Evolutionary conservation across 1,139 yeast genomes (phyloP).

Genomic region (Sugiyamaella xylanicola): DNA sequence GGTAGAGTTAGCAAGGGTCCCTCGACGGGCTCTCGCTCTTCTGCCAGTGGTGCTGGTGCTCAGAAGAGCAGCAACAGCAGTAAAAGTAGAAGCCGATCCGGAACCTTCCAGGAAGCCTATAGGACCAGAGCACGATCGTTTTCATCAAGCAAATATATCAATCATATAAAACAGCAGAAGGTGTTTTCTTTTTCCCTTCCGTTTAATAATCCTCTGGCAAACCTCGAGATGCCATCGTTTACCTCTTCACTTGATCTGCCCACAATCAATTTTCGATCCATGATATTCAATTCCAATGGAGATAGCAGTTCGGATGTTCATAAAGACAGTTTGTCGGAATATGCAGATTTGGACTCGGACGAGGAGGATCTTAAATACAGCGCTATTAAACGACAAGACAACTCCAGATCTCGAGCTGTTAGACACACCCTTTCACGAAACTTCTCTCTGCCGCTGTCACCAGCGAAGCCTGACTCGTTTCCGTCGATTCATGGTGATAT

Average conservation of each 20-base stretch:
- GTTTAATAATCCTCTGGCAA: constrained; percentile 38
- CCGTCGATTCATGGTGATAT: constrained; percentile 70
- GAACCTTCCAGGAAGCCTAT: background rate
- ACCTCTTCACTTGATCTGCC: constrained; percentile 14
- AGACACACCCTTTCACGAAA: constrained; percentile 61
- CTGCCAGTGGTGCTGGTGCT: constrained; percentile 5
- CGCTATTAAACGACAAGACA: constrained; percentile 60
- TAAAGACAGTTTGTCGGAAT: constrained; percentile 14
- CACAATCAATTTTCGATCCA: constrained; percentile 18
- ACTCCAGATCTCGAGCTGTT: constrained; percentile 68
- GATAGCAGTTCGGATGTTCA: constrained; percentile 10
- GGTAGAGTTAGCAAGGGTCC: too few relatives aligned
- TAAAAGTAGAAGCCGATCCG: background rate
- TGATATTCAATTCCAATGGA: constrained; percentile 12
- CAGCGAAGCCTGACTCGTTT: constrained; percentile 33
- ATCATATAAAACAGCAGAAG: constrained; percentile 26
- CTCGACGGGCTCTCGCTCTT: too few relatives aligned
- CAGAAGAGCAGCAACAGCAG: constrained; percentile 17
- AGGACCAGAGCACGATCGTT: constrained; percentile 11
- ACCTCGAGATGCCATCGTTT: constrained; percentile 29
- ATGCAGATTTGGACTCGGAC: constrained; percentile 16
- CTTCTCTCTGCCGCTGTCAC: constrained; percentile 30
- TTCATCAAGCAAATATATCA: constrained; percentile 15
- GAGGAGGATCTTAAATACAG: constrained; percentile 62
- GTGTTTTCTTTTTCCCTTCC: constrained; percentile 40